Evolutionary conservation across 371 early-diverging fungal genomes (phyloP).

Genomic region (Funneliformis caledonium): DNA sequence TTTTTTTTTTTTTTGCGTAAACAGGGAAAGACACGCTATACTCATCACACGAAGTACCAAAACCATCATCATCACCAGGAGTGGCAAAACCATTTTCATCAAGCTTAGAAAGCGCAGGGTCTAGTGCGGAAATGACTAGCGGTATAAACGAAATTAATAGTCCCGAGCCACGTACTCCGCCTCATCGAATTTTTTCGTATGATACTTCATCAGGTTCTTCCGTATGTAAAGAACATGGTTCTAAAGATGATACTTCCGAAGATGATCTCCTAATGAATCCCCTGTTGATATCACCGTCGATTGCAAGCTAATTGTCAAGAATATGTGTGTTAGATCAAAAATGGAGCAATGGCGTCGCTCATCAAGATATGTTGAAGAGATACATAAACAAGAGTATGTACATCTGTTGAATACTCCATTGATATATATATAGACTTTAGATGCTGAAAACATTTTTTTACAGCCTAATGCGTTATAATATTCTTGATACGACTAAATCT

Average conservation of each 20-base stretch:
- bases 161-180: not conserved
- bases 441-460: conserved; percentile 30
- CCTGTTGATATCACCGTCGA: not conserved
- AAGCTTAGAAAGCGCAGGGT: not conserved
- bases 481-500: conserved; percentile 27
- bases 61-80: not conserved
- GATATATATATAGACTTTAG: not conserved
- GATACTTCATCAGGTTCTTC: no score
- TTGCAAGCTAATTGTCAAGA: conserved; percentile 25
- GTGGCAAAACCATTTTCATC: not conserved
- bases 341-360: conserved; percentile 26
- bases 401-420: conserved; percentile 15
- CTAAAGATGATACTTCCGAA: conserved; percentile 14
- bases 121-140: not conserved
- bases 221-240: not conserved
- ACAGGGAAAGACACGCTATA: not conserved
- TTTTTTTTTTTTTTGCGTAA: conserved; percentile 17
- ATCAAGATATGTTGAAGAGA: conserved; percentile 24
- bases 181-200: no score
- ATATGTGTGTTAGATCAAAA: conserved; percentile 27
- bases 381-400: no score
- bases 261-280: conserved; percentile 1
- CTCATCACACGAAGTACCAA: not conserved
- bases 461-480: conserved; percentile 35
- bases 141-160: conserved; percentile 13